A percentile compares a stretch with the other conserved stretches of the same genome.
Evolutionary conservation across 2,329 filamentous ascomycete species (phyloP).

Genomic region (Neobulgaria alba): DNA sequence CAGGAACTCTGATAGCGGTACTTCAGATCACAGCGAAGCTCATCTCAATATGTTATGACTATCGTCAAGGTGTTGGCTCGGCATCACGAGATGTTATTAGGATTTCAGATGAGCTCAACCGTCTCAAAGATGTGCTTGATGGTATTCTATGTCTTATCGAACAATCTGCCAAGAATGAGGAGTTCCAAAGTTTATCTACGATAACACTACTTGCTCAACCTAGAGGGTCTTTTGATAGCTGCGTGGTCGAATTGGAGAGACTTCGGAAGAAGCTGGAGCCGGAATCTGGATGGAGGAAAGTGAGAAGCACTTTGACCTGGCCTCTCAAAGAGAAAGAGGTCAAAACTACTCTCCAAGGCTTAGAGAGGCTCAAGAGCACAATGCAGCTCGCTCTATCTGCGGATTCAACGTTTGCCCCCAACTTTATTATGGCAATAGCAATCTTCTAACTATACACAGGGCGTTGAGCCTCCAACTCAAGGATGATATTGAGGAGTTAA

Average conservation of each 20-base stretch:
- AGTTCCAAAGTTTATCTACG: conserved; percentile 5
- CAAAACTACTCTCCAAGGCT: conserved; percentile 7
- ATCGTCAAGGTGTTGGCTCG: conserved; percentile 12
- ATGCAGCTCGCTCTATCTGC: conserved; percentile 15
- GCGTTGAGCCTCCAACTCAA: conserved; percentile 11
- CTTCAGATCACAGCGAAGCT: conserved; percentile 16
- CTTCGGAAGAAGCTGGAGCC: conserved; percentile 13
- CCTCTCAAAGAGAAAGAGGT: conserved; percentile 16
- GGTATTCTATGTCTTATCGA: conserved; percentile 15
- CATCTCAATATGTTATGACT: conserved; percentile 19
- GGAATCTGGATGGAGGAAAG: conserved; percentile 11
- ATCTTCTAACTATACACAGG: no score
- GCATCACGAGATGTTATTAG: conserved; percentile 13
- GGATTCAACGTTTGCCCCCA: conserved; percentile 14
- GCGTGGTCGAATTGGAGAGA: conserved; percentile 9
- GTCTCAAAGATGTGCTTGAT: conserved; percentile 14
- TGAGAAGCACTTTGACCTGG: conserved; percentile 13
- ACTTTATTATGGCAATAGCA: no score
- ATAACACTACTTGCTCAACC: conserved; percentile 11
- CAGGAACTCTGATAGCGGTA: conserved; percentile 17
- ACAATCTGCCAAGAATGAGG: neutral
- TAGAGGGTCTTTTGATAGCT: conserved; percentile 12
- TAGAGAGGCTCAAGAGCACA: conserved; percentile 17
- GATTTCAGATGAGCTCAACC: conserved; percentile 15
- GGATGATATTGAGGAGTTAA: conserved; percentile 12